phyloP scores from a whole-genome alignment of 1,284 basidiomycete species.

The Microbotryum silenes-acaulis region DNA sequence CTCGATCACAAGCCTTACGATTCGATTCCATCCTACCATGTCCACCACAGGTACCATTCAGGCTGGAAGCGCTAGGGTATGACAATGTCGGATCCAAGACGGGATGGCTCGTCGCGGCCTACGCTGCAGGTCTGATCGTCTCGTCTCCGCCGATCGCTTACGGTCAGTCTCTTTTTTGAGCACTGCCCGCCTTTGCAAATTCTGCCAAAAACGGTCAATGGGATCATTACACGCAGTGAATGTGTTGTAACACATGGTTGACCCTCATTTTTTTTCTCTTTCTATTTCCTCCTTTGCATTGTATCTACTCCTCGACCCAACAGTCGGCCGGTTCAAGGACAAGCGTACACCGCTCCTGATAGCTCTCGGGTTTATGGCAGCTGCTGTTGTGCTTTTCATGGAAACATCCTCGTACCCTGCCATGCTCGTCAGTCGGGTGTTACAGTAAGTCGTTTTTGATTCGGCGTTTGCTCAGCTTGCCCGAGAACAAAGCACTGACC shows the following conservation, averaged over 20 bases:
- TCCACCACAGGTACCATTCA: slow-evolving; percentile 25
- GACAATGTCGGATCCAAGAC: slow-evolving; percentile 27
- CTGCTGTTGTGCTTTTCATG: slow-evolving; percentile 34
- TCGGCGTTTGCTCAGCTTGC: neutral
- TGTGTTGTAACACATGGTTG: no score
- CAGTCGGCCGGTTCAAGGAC: slow-evolving; percentile 16
- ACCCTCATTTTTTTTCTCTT: no score
- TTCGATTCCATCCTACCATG: slow-evolving; percentile 17
- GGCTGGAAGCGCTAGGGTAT: slow-evolving; percentile 32
- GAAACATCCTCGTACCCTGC: slow-evolving; percentile 20
- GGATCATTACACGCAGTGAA: no score
- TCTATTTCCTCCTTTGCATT: no score
- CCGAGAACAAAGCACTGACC: neutral
- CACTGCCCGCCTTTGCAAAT: no score
- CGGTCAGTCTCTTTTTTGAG: no score
- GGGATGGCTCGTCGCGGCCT: slow-evolving; percentile 33
- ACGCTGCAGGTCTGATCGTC: slow-evolving; percentile 31
- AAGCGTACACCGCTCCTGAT: slow-evolving; percentile 27
- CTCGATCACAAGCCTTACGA: slow-evolving; percentile 1
- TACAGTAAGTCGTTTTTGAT: slow-evolving; percentile 19
- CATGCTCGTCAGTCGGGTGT: slow-evolving; percentile 30
- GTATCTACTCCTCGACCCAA: no score
- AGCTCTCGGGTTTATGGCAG: slow-evolving; percentile 33
- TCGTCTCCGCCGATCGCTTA: slow-evolving; percentile 26
- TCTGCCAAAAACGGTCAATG: no score